These are phyloP conservation scores for Neckera pumila DNA, from an alignment of 225 moss, liverwort and hornwort genomes.

Conservation along the genomic window DNA sequence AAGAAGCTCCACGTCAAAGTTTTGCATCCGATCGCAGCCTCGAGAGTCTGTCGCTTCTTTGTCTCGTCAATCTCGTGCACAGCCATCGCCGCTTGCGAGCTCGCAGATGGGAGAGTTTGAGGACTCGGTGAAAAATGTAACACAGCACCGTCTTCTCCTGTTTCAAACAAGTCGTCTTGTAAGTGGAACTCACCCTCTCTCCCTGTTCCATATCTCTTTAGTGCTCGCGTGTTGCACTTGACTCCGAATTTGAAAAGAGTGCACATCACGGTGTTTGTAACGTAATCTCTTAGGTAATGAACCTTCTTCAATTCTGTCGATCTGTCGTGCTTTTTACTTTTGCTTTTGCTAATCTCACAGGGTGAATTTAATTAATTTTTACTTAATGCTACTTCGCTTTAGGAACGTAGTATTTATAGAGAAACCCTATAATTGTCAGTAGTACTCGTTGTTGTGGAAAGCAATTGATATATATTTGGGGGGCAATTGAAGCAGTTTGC, in stretches of 20 bases:
- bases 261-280: not conserved
- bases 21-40: not conserved
- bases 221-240: not conserved
- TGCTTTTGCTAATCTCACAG: not conserved
- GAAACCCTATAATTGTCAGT: not conserved
- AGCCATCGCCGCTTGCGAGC: not conserved
- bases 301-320: not conserved
- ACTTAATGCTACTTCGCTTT: not conserved
- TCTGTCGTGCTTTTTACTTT: not conserved
- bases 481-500: not conserved
- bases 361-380: not conserved
- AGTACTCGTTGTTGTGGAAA: not conserved
- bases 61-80: not conserved
- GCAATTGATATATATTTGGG: not conserved
- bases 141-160: not conserved
- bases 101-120: conserved; percentile 4
- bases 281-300: not conserved
- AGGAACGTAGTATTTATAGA: not conserved
- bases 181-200: not conserved
- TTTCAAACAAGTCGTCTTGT: not conserved
- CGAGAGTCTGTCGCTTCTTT: not conserved
- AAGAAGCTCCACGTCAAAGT: not conserved
- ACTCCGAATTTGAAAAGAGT: not conserved
- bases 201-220: not conserved
- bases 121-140: not conserved